phyloP scores from a whole-genome alignment of 345 rosid genomes.

The Arabis alpina region DNA sequence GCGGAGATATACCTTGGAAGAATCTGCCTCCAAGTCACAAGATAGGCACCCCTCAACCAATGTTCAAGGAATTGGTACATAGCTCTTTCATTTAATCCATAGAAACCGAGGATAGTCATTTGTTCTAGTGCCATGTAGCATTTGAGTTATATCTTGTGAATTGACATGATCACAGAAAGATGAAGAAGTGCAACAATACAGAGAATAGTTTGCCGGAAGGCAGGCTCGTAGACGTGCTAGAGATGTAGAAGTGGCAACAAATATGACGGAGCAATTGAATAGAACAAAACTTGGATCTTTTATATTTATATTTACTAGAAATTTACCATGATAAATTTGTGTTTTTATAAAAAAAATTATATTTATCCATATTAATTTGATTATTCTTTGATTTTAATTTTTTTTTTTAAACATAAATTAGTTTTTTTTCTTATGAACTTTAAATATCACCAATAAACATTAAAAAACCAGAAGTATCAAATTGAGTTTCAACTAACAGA shows the following conservation, averaged over 20 bases:
- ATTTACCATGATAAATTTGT: no score
- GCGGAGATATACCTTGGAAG: constrained; percentile 85
- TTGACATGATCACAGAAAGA: constrained; percentile 51
- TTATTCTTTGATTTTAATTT: no score
- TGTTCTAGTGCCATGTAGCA: not conserved
- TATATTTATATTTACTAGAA: no score
- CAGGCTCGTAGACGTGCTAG: constrained; percentile 74
- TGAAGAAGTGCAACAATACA: constrained; percentile 64
- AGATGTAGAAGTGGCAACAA: constrained; percentile 63
- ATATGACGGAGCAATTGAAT: constrained; percentile 56
- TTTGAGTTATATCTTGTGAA: constrained; percentile 12
- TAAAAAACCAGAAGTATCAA: no score
- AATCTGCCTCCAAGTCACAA: constrained; percentile 72
- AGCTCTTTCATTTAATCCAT: constrained; percentile 9
- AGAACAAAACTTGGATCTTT: constrained; percentile 60
- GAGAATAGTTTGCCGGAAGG: constrained; percentile 81
- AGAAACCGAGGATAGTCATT: not conserved
- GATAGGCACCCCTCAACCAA: constrained; percentile 73
- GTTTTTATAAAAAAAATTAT: no score
- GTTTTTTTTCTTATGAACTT: no score
- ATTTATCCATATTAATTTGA: no score
- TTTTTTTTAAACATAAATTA: no score
- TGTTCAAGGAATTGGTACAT: constrained; percentile 79
- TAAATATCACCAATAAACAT: no score
- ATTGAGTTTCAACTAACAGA: no score